A percentile compares a stretch with the other conserved stretches of the same genome.
phyloP scores from a whole-genome alignment of 441 rosid species.

The Melastoma candidum region DNA sequence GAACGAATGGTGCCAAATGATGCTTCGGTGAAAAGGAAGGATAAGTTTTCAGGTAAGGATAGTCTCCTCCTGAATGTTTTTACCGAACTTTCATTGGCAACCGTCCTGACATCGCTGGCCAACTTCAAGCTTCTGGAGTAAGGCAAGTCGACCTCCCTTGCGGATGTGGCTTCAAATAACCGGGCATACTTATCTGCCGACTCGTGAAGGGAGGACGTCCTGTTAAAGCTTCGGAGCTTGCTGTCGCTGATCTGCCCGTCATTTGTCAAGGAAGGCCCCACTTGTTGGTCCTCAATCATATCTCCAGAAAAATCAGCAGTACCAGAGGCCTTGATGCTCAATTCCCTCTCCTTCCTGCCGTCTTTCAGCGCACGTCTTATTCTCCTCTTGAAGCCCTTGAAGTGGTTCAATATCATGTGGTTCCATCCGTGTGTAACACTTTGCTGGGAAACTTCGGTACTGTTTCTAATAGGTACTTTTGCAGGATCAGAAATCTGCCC shows the following conservation, averaged over 20 bases:
- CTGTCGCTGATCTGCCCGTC: constrained; percentile 3
- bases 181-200: constrained; percentile 47
- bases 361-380: constrained; percentile 47
- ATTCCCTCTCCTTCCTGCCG: constrained; percentile 22
- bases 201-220: constrained; percentile 40
- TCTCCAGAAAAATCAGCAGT: neutral
- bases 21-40: constrained; percentile 36
- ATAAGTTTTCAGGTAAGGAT: constrained; percentile 59
- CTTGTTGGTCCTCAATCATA: constrained; percentile 2
- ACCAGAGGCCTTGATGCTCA: constrained; percentile 8
- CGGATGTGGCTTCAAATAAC: constrained; percentile 32
- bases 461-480: constrained; percentile 5
- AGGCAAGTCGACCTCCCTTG: constrained; percentile 28
- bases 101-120: constrained; percentile 33
- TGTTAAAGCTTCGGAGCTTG: constrained; percentile 15
- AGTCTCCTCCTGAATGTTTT: constrained; percentile 58
- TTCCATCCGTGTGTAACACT: constrained; percentile 39
- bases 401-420: constrained; percentile 28
- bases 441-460: constrained; percentile 9
- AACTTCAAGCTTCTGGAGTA: constrained; percentile 57
- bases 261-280: constrained; percentile 10
- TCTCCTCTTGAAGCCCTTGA: constrained; percentile 49
- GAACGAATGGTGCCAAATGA: constrained; percentile 22
- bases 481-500: constrained; percentile 15
- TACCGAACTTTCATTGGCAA: constrained; percentile 18